These are phyloP conservation scores for Euphorbia lathyris DNA, from an alignment of 345 rosid genomes.

Conservation along the genomic window DNA sequence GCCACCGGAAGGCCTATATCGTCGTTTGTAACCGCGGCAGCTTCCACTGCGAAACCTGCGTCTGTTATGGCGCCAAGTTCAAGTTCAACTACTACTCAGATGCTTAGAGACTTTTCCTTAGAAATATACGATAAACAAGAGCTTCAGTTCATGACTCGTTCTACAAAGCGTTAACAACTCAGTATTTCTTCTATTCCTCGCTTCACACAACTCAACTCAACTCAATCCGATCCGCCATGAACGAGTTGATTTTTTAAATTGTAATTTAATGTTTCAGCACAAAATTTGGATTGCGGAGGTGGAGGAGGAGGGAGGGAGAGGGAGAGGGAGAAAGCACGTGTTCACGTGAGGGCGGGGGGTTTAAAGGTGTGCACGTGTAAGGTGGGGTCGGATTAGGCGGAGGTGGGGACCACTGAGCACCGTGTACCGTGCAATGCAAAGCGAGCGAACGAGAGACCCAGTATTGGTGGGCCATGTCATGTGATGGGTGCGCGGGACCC, in stretches of 20 bases:
- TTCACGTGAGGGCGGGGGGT: conserved; percentile 37
- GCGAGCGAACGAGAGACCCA: not conserved
- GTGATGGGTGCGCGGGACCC: conserved; percentile 42
- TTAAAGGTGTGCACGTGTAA: conserved; percentile 52
- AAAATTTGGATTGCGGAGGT: not conserved
- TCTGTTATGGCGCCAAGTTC: conserved; percentile 58
- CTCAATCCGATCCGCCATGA: no score
- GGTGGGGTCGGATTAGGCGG: conserved; percentile 43
- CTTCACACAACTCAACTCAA: no score
- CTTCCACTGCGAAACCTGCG: conserved; percentile 21
- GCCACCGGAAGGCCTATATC: conserved; percentile 42
- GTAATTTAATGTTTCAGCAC: not conserved
- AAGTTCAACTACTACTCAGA: conserved; percentile 37
- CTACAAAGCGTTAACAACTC: conserved; percentile 44
- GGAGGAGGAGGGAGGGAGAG: no score
- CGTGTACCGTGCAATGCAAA: conserved; percentile 33
- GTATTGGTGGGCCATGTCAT: conserved; percentile 26
- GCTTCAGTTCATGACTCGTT: conserved; percentile 59
- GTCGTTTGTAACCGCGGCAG: conserved; percentile 48
- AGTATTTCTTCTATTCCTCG: not conserved
- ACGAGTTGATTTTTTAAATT: no score
- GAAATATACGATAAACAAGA: conserved; percentile 72
- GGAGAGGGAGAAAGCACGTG: conserved; percentile 46
- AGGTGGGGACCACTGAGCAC: conserved; percentile 35
- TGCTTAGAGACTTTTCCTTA: conserved; percentile 69